These are phyloP conservation scores for Blastocystis sp. DNA, from an alignment of 352 stramenopile species.

Conservation along the genomic window DNA sequence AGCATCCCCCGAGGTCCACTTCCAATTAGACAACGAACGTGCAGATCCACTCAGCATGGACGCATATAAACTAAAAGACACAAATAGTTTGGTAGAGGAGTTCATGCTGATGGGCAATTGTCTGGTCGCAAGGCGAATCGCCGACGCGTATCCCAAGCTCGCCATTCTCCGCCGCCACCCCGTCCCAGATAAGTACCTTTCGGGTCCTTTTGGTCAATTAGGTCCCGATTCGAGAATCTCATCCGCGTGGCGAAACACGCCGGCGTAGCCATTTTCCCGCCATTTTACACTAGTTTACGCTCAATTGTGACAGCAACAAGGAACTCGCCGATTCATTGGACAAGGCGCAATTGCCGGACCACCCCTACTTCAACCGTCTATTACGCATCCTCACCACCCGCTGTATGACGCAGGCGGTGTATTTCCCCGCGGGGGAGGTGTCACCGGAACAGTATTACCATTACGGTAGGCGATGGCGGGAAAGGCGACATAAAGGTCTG, in stretches of 20 bases:
- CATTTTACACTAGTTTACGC: slow-evolving; percentile 49
- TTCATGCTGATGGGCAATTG: slow-evolving; percentile 99
- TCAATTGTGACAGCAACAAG: slow-evolving; percentile 72
- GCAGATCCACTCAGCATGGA: slow-evolving; percentile 93
- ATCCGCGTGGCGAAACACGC: slow-evolving; percentile 70
- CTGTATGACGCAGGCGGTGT: slow-evolving; percentile 94
- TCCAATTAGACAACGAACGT: slow-evolving; percentile 92
- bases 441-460: slow-evolving; percentile 88
- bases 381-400: slow-evolving; percentile 86
- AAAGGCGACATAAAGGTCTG: slow-evolving; percentile 68
- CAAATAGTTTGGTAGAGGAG: slow-evolving; percentile 92
- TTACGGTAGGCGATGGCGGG: slow-evolving; percentile 67
- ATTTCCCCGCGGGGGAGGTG: slow-evolving; percentile 91
- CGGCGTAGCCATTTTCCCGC: slow-evolving; percentile 64
- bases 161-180: slow-evolving; percentile 76
- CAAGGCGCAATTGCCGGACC: slow-evolving; percentile 59
- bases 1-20: slow-evolving; percentile 86
- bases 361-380: slow-evolving; percentile 95
- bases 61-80: slow-evolving; percentile 76
- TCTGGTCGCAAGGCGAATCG: slow-evolving; percentile 85
- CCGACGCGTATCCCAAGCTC: slow-evolving; percentile 73
- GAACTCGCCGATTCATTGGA: slow-evolving; percentile 73
- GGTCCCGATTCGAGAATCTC: slow-evolving; percentile 72
- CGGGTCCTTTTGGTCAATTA: not conserved
- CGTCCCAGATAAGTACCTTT: slow-evolving; percentile 67